Percentiles rank a stretch among this genome's conserved stretches.
Conservation (phyloP, 768 basidiomycete genomes). For the Leccinum arenicola region DNA sequence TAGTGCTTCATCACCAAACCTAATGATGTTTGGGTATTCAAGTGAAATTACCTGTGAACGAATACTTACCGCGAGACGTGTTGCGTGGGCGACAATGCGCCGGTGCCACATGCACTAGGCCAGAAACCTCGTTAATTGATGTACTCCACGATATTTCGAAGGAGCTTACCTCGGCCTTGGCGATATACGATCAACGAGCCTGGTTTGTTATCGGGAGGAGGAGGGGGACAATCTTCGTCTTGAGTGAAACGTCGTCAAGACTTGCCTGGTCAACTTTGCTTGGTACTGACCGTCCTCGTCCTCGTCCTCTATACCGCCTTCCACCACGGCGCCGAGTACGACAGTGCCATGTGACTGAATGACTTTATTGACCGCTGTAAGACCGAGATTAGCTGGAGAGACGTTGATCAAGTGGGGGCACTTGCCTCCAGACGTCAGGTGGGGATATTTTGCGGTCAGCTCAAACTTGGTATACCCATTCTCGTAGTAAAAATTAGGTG, state of each 20-base stretch:
- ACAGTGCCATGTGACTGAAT: conserved; percentile 43
- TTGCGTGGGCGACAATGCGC: conserved; percentile 20
- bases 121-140: background rate
- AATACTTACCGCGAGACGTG: conserved; percentile 18
- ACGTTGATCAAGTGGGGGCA: background rate
- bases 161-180: conserved; percentile 25
- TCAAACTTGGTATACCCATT: conserved; percentile 26
- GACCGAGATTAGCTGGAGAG: conserved; percentile 1
- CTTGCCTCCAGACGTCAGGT: conserved; percentile 43
- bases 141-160: background rate
- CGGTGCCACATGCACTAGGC: conserved; percentile 18
- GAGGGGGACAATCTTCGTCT: conserved; percentile 22
- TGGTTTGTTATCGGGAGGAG: conserved; percentile 44
- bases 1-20: conserved; percentile 43
- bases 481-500: conserved; percentile 25
- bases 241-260: background rate
- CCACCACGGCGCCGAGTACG: conserved; percentile 44
- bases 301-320: conserved; percentile 44
- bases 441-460: conserved; percentile 36
- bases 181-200: conserved; percentile 47
- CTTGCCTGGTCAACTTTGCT: conserved; percentile 16
- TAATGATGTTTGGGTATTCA: background rate
- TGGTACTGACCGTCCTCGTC: conserved; percentile 22
- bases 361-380: conserved; percentile 50
- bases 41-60: background rate